Evolutionary conservation across 176 grass and related monocot species (phyloP).

Genomic region (bread wheat (Triticum aestivum)): IWGSC_CS_RefSeq_v2.1 NC_057812.1:587759426-587759925

Average conservation of each 20-base stretch:
- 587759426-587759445: not conserved
- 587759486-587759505: not conserved
- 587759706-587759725: not conserved
- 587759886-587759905: slow-evolving; percentile 85
- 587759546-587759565: not conserved
- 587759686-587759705: not conserved
- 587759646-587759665: not conserved
- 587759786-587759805: not conserved
- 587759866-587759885: slow-evolving; percentile 74
- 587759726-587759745: not conserved
- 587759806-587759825: not conserved
- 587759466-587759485: not conserved
- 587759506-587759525: not conserved
- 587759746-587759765: not conserved
- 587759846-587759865: slow-evolving; percentile 7
- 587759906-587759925: slow-evolving; percentile 82
- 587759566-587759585: too few relatives aligned
- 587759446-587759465: not conserved
- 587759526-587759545: not conserved
- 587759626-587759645: not conserved
- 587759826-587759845: not conserved
- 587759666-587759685: not conserved
- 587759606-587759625: not conserved
- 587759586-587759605: not conserved
- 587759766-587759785: not conserved